Evolutionary conservation across 371 early-diverging fungal genomes (phyloP), one percentile per base, ranked within the genome.

Genomic region (Mortierella sp.): DNA sequence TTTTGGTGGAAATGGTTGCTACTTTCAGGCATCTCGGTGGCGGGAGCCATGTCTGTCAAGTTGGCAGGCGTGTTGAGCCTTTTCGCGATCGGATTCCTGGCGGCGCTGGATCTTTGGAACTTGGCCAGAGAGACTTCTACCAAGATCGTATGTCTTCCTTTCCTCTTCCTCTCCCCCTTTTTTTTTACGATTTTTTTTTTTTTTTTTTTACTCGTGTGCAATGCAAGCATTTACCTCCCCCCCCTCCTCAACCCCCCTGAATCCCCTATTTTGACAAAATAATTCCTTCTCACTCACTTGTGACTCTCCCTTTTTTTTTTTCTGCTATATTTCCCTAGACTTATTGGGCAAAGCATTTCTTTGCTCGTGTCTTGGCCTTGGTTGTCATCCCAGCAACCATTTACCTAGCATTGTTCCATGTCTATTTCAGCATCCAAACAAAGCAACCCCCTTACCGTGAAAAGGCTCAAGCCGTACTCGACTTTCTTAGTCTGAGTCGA

Each of bases 1-100:
- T 11, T 30, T 12, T 65, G 64, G 60, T 71, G 71, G 71, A 19
- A 50, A 0, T 71, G 71, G 61, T 30, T 71, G 26, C 6, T 70
- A 48, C 44, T 64, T 4, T 52, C 64, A 15, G 64, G 64, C 11
- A 18, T 53, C 4, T 21, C 59, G 11, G 44, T 64, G 59, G 23
- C 64, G 18, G 64, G 53, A 45, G 59, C 70, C 48, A 59, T 70
- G 60, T 70, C 70, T 7, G 29, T 51, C 46, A 70, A 70, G 55
- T 45, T 64, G 9, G 7, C 45, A 15, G 70, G 70, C 7, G 19
- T 53, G 14, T 19, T 55, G 25, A 70, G 52, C 43, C 48, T 28
- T 16, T 2, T 44, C 9, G 52, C 43, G 0, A 44, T 53, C 21
- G 58, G 23, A 19, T 29, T 59, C 16, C 19, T 59, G 25, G 30